phyloP scores from a whole-genome alignment of 148 eudicot species.

The Fagopyrum homotropicum region DNA sequence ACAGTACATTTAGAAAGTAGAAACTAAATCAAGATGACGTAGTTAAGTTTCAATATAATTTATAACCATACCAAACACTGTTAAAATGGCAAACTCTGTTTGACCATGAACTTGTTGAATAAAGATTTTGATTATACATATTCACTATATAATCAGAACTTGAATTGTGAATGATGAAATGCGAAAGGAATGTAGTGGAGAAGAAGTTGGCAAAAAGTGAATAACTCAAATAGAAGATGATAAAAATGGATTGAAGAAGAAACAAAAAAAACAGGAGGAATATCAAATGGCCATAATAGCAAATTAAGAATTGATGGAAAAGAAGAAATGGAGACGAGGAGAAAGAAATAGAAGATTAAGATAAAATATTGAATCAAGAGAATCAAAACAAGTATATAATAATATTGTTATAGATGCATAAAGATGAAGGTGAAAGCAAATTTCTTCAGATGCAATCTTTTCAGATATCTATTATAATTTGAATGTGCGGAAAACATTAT shows the following conservation, averaged over 20 bases:
- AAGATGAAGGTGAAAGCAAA: background rate
- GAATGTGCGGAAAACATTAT: background rate
- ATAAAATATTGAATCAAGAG: background rate
- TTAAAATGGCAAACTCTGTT: background rate
- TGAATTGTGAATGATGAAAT: background rate
- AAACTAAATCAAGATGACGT: background rate
- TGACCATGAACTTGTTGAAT: background rate
- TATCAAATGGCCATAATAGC: background rate
- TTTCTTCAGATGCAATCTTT: background rate
- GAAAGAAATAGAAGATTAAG: background rate
- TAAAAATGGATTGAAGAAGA: background rate
- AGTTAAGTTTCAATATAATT: background rate
- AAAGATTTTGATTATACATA: background rate
- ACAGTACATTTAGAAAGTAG: background rate
- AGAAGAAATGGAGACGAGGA: background rate
- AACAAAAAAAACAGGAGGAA: background rate
- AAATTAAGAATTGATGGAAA: background rate
- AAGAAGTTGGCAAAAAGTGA: background rate
- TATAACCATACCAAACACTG: background rate
- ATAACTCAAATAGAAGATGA: background rate
- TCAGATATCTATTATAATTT: background rate
- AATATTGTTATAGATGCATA: background rate
- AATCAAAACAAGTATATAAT: background rate
- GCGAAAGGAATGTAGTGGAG: background rate
- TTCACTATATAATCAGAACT: background rate